phyloP scores from a whole-genome alignment of 2,329 filamentous ascomycete species.

The Colletotrichum siamense region DNA sequence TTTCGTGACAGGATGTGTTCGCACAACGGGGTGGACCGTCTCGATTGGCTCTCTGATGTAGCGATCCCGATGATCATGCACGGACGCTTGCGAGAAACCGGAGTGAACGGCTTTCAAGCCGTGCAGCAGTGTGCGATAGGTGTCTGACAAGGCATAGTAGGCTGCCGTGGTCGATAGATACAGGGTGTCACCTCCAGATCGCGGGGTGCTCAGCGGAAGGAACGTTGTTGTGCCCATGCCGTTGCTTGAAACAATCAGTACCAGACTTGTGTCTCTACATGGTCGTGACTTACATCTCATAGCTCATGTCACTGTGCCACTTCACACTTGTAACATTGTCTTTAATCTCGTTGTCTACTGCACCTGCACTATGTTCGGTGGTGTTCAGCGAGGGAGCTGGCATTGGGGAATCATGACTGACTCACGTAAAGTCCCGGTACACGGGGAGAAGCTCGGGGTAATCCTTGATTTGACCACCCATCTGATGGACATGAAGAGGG shows the following conservation, averaged over 20 bases:
- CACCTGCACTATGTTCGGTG: neutral
- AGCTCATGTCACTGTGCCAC: neutral
- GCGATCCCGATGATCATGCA: neutral
- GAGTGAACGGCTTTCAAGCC: neutral
- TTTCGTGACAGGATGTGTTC: neutral
- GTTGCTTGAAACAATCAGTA: neutral
- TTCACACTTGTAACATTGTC: neutral
- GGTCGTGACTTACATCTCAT: neutral
- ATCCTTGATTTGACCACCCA: neutral
- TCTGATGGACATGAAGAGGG: neutral
- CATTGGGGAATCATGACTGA: neutral
- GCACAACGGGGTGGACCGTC: neutral
- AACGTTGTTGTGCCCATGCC: neutral
- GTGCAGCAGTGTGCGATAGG: neutral
- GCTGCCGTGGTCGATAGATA: neutral
- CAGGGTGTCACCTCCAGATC: neutral
- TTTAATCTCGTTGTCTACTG: neutral
- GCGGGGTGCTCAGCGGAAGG: neutral
- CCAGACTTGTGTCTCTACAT: neutral
- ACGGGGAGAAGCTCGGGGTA: neutral
- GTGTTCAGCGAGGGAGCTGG: accelerated
- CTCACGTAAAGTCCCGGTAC: neutral
- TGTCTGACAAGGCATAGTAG: neutral
- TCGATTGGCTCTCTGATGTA: slow-evolving; percentile 1
- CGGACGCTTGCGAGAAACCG: neutral